phyloP scores from a whole-genome alignment of 306 rosid species.

The Quercus glauca region DNA sequence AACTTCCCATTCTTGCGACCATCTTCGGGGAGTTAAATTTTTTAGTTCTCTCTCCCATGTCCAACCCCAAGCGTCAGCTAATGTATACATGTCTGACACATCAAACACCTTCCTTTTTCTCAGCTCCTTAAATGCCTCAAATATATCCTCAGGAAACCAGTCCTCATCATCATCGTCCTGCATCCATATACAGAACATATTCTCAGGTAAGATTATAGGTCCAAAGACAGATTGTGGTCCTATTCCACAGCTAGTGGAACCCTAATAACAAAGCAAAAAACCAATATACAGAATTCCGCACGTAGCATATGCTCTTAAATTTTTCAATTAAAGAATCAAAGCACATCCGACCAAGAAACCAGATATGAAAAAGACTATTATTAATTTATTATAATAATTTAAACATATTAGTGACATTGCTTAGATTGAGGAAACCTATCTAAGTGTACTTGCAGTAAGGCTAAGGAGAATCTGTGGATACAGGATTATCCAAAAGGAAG shows the following conservation, averaged over 20 bases:
- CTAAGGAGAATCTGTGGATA: neutral
- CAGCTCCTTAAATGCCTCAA: constrained; percentile 90
- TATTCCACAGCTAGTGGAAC: neutral
- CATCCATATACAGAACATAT: constrained; percentile 14
- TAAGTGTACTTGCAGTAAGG: no score
- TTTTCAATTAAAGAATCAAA: neutral
- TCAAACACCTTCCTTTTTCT: constrained; percentile 78
- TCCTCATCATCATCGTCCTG: constrained; percentile 90
- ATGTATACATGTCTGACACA: constrained; percentile 89
- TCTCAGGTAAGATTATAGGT: constrained; percentile 5
- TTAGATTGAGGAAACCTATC: no score
- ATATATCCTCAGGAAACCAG: constrained; percentile 86
- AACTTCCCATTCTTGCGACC: constrained; percentile 98
- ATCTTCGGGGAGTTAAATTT: constrained; percentile 66
- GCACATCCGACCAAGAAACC: neutral
- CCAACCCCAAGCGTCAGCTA: constrained; percentile 99
- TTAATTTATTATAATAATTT: neutral
- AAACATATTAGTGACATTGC: neutral
- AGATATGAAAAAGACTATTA: neutral
- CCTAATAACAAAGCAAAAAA: neutral
- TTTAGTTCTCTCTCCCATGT: constrained; percentile 83
- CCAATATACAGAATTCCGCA: neutral
- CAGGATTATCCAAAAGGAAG: neutral
- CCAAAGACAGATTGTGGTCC: constrained; percentile 3
- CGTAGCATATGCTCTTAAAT: neutral